Evolutionary conservation across 1,284 basidiomycete genomes (phyloP), one percentile per base, ranked within the genome.

Genomic region (Chiua sp.): DNA sequence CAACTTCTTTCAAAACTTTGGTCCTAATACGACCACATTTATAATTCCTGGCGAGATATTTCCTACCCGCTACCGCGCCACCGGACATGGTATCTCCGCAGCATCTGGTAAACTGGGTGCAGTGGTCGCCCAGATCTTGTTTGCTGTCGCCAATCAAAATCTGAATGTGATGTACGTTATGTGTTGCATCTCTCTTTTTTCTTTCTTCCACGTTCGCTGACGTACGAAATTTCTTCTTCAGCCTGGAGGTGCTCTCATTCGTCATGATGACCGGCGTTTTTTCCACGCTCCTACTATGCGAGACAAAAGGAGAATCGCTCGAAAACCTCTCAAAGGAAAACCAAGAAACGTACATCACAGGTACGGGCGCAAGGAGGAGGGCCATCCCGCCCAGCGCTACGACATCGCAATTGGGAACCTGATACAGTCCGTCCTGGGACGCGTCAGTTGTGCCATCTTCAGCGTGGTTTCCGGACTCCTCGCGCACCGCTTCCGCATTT

Each of bases 21-120:
- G 88, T 5, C 86, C 90, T 46, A 91, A 91, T 76, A 84, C 87
- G 2, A 91, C 88, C 4, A 91, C 90, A 23, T 91, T 80, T 65
- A 66, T 91, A 63, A 75, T 90, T 52, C 90, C 90, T 47, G 87
- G 84, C 7, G 88, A 92, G 71, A 81, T 80, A 37, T 91, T 91
- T 83, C 88, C 90, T 8, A 90, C 90, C 7, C 82, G 88, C 44
- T 88, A 88, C 76, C 80, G 88, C 51, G 82, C 84, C 3, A 89
- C 88, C 13, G 86, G 82, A 10, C 85, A 88, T 72, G 88, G 88
- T 62, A 86, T 91, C 68, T 84, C 83, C 4, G 88, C 88, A 22
- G 87, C 87, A 3, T 80, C 78, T 28, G 87, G 87, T 30, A 91
- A 91, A 75, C 75, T 88, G 51, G 88, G 88, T 33, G 88, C 88